Evolutionary conservation across 805 yeast genomes (phyloP).

Genomic region (Suhomyces kilbournensis): DNA sequence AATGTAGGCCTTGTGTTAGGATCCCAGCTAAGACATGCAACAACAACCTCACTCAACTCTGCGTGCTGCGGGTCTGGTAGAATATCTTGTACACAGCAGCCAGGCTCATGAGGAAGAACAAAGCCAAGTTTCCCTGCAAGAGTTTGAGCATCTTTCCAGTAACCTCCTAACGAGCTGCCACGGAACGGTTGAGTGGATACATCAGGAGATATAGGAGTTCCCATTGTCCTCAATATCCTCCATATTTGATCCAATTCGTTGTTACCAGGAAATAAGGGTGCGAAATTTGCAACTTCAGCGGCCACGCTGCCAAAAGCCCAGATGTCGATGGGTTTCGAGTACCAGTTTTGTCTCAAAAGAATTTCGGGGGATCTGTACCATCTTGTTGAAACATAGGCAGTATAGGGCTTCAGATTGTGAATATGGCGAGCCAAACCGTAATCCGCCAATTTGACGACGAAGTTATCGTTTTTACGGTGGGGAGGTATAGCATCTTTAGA

Average conservation of each 20-base stretch:
- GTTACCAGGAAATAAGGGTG: constrained; percentile 82
- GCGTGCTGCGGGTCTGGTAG: constrained; percentile 43
- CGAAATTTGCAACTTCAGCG: constrained; percentile 64
- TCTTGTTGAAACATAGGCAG: constrained; percentile 77
- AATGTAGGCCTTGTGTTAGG: constrained; percentile 63
- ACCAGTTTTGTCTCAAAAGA: constrained; percentile 56
- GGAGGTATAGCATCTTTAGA: constrained; percentile 37
- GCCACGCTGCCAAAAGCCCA: constrained; percentile 89
- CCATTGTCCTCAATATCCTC: constrained; percentile 64
- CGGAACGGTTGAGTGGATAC: constrained; percentile 26
- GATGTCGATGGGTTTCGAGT: constrained; percentile 70
- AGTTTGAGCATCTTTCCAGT: constrained; percentile 61
- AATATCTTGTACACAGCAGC: constrained; percentile 45
- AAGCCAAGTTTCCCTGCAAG: constrained; percentile 57
- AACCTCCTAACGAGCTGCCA: constrained; percentile 51
- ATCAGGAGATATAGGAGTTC: constrained; percentile 56
- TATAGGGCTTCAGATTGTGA: constrained; percentile 52
- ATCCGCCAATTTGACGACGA: constrained; percentile 73
- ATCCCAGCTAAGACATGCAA: constrained; percentile 69
- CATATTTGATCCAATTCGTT: constrained; percentile 77
- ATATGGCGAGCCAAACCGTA: constrained; percentile 73
- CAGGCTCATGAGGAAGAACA: constrained; percentile 52
- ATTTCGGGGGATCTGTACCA: constrained; percentile 89
- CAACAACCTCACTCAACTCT: constrained; percentile 42
- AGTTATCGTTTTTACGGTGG: constrained; percentile 40